Percentiles rank a stretch among this genome's conserved stretches.
Conservation (phyloP, 371 early-diverging fungal species). For the Zancudomyces culisetae region DNA sequence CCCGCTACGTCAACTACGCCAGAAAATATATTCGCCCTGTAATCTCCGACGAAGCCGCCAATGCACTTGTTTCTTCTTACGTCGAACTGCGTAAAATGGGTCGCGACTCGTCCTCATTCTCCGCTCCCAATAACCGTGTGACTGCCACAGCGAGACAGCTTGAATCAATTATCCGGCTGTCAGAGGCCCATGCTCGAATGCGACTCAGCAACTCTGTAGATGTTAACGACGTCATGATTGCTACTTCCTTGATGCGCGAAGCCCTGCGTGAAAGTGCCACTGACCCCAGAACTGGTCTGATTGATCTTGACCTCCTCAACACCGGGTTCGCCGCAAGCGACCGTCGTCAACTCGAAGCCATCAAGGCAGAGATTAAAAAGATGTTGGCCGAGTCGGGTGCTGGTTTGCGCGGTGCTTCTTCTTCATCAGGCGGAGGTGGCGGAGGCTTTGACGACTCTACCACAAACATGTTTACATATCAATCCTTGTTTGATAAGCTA, state of each 20-base stretch:
- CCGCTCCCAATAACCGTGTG: slow-evolving; percentile 40
- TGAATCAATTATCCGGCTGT: slow-evolving; percentile 96
- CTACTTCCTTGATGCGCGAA: slow-evolving; percentile 67
- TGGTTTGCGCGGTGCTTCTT: neutral
- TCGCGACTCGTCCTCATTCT: slow-evolving; percentile 20
- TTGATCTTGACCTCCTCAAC: slow-evolving; percentile 92
- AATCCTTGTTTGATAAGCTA: slow-evolving; percentile 16
- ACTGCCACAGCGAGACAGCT: slow-evolving; percentile 98
- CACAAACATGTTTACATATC: slow-evolving; percentile 11
- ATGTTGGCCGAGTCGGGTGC: slow-evolving; percentile 4
- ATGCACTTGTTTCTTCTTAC: slow-evolving; percentile 60
- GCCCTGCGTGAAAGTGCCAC: slow-evolving; percentile 92
- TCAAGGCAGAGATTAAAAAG: slow-evolving; percentile 17
- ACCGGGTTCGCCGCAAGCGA: slow-evolving; percentile 51
- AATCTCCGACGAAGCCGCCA: slow-evolving; percentile 63
- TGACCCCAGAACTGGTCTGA: slow-evolving; percentile 93
- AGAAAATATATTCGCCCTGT: slow-evolving; percentile 51
- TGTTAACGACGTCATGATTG: slow-evolving; percentile 62
- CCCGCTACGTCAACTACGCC: slow-evolving; percentile 85
- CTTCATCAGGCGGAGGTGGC: neutral
- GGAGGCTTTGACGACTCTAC: neutral
- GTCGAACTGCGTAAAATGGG: slow-evolving; percentile 78
- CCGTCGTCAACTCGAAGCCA: slow-evolving; percentile 16
- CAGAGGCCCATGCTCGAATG: slow-evolving; percentile 98
- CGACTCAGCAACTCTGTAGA: slow-evolving; percentile 54